Evolutionary conservation across 352 stramenopile species (phyloP).

Genomic region (Phytophthora macrochlamydospora): DNA sequence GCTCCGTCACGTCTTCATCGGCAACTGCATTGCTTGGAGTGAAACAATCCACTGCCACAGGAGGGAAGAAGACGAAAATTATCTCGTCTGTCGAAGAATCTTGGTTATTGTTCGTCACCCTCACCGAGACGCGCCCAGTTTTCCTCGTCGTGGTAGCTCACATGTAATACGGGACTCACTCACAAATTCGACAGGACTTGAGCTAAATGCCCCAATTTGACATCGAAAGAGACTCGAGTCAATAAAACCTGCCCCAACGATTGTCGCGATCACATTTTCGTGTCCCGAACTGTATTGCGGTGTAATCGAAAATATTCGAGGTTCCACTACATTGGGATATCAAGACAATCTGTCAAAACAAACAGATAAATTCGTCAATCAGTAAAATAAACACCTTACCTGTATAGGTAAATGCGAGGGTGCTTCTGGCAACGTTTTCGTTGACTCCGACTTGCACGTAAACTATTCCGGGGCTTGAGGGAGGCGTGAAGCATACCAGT

Average conservation of each 20-base stretch:
- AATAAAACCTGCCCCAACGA: constrained; percentile 35
- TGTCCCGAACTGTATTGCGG: constrained; percentile 20
- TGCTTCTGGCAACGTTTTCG: constrained; percentile 19
- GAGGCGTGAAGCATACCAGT: constrained; percentile 29
- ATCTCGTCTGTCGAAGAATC: constrained; percentile 35
- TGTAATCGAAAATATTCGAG: constrained; percentile 28
- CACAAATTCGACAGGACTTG: constrained; percentile 12
- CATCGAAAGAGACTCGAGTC: constrained; percentile 33
- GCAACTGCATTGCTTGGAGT: constrained; percentile 21
- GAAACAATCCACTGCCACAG: constrained; percentile 24
- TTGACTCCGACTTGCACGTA: constrained; percentile 25
- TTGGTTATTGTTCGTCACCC: constrained; percentile 47
- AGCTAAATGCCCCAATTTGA: constrained; percentile 17
- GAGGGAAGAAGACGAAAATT: constrained; percentile 15
- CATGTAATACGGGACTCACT: constrained; percentile 27
- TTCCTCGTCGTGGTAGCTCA: constrained; percentile 20
- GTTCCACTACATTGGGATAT: constrained; percentile 18
- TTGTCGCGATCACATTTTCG: constrained; percentile 15
- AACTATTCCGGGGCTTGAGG: constrained; percentile 19
- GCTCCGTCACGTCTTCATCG: constrained; percentile 14
- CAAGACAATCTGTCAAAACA: neutral
- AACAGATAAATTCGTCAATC: neutral
- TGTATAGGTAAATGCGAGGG: constrained; percentile 31
- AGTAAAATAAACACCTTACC: constrained; percentile 7
- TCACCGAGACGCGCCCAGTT: constrained; percentile 25